Conservation (phyloP, 116 monocot genomes). For the Dioscorea cayenensis region DNA sequence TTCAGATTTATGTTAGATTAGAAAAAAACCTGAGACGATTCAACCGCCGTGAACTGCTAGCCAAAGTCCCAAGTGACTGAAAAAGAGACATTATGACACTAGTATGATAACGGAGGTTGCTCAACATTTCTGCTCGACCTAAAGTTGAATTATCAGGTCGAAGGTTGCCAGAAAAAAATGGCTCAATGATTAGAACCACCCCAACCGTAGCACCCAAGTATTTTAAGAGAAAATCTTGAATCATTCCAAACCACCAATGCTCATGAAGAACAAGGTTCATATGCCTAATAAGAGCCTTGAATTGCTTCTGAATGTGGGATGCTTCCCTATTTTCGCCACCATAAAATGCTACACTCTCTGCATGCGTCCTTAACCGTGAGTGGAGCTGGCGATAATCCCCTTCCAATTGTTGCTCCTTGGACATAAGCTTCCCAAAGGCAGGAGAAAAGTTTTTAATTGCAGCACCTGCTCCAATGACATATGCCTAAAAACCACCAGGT, state of each 20-base stretch:
- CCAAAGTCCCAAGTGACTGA: slow-evolving; percentile 90
- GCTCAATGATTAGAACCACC: slow-evolving; percentile 91
- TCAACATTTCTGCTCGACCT: slow-evolving; percentile 98
- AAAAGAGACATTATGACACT: slow-evolving; percentile 97
- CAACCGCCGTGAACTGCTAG: slow-evolving; percentile 75
- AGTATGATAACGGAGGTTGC: slow-evolving; percentile 97
- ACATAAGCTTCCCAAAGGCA: slow-evolving; percentile 92
- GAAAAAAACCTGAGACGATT: slow-evolving; percentile 76
- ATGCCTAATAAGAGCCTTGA: slow-evolving; percentile 66
- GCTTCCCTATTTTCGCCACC: slow-evolving; percentile 92
- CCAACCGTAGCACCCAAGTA: slow-evolving; percentile 97
- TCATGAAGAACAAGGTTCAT: slow-evolving; percentile 77
- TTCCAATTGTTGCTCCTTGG: slow-evolving; percentile 89
- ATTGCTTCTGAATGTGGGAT: slow-evolving; percentile 58
- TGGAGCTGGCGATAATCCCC: slow-evolving; percentile 97
- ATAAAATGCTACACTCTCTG: slow-evolving; percentile 98
- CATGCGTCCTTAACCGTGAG: slow-evolving; percentile 86
- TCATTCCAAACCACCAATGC: slow-evolving; percentile 99
- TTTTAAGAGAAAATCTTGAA: slow-evolving; percentile 93
- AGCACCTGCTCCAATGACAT: slow-evolving; percentile 85
- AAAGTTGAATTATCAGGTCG: slow-evolving; percentile 83
- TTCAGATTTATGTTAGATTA: no score
- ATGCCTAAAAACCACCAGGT: slow-evolving; percentile 46
- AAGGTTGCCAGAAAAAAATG: slow-evolving; percentile 91
- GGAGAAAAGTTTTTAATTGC: slow-evolving; percentile 90